A percentile compares a stretch with the other conserved stretches of the same genome.
These are phyloP conservation scores for Aspergillus sclerotiicarbonarius DNA, from an alignment of 495 filamentous ascomycete genomes.

Conservation along the genomic window DNA sequence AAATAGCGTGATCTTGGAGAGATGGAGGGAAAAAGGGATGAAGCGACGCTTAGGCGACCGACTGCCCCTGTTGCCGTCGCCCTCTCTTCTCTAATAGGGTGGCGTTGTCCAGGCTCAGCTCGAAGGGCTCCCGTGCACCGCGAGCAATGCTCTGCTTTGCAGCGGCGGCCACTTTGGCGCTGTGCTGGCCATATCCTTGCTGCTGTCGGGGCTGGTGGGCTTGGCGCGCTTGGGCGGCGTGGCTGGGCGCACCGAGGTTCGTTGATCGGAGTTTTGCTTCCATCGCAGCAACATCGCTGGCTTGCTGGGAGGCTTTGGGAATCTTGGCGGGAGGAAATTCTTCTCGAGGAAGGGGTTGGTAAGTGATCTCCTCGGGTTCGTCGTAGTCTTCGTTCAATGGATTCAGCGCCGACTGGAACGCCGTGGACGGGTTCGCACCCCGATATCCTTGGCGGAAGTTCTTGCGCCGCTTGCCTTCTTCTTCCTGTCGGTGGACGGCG, in stretches of 20 bases:
- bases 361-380: slow-evolving; percentile 53
- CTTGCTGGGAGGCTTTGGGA: slow-evolving; percentile 58
- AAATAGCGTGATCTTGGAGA: slow-evolving; percentile 3
- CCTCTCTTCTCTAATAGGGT: slow-evolving; percentile 80
- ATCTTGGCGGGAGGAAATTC: slow-evolving; percentile 61
- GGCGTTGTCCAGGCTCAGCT: slow-evolving; percentile 85
- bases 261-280: slow-evolving; percentile 84
- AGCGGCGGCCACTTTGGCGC: slow-evolving; percentile 70
- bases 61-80: slow-evolving; percentile 35
- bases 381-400: slow-evolving; percentile 69
- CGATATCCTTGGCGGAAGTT: slow-evolving; percentile 66
- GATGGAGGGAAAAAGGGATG: slow-evolving; percentile 4
- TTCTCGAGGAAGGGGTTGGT: slow-evolving; percentile 32
- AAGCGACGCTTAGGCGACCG: slow-evolving; percentile 23
- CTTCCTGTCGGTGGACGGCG: slow-evolving; percentile 93
- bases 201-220: slow-evolving; percentile 47
- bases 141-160: slow-evolving; percentile 71
- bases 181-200: slow-evolving; percentile 80
- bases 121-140: slow-evolving; percentile 70
- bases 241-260: slow-evolving; percentile 56
- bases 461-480: slow-evolving; percentile 89
- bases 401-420: slow-evolving; percentile 54
- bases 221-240: slow-evolving; percentile 60
- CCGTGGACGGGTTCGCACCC: slow-evolving; percentile 45
- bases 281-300: slow-evolving; percentile 68